Conservation (phyloP, 2,329 filamentous ascomycete genomes). For the Arthrobotrys conoides region DNA sequence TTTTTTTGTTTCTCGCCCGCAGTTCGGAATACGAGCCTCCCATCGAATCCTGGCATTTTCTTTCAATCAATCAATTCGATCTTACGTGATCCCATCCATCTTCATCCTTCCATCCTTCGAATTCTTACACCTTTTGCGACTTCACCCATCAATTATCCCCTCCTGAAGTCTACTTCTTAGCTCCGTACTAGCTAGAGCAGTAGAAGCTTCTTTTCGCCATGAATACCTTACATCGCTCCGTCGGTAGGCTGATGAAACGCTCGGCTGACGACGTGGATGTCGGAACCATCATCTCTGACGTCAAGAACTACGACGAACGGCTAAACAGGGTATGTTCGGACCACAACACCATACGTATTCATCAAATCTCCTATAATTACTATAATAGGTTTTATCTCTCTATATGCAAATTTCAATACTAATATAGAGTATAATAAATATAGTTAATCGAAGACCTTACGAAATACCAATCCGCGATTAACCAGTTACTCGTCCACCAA, state of each 20-base stretch:
- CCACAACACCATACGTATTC: not conserved
- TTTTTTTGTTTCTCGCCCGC: constrained; percentile 17
- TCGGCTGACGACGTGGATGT: constrained; percentile 58
- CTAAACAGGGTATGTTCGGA: constrained; percentile 42
- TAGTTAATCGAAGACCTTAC: constrained; percentile 50
- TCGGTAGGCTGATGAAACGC: constrained; percentile 58
- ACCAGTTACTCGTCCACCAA: constrained; percentile 54
- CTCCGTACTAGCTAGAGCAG: not conserved
- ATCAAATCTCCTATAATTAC: too few relatives aligned
- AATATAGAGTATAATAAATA: not conserved
- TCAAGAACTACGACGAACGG: constrained; percentile 58
- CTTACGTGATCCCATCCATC: constrained; percentile 4
- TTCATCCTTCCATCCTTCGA: constrained; percentile 7
- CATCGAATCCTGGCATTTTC: not conserved
- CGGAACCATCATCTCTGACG: constrained; percentile 53
- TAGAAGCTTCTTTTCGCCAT: constrained; percentile 9
- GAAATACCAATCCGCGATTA: constrained; percentile 48
- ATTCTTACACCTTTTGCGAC: not conserved
- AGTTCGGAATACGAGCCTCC: constrained; percentile 40
- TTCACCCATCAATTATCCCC: not conserved
- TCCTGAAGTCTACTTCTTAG: too few relatives aligned
- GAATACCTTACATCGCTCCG: constrained; percentile 41
- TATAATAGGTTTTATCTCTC: too few relatives aligned
- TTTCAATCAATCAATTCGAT: not conserved
- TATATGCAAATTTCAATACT: not conserved